Conservation (phyloP, 2,329 filamentous ascomycete genomes). For the Basipetospora chlamydospora region DNA sequence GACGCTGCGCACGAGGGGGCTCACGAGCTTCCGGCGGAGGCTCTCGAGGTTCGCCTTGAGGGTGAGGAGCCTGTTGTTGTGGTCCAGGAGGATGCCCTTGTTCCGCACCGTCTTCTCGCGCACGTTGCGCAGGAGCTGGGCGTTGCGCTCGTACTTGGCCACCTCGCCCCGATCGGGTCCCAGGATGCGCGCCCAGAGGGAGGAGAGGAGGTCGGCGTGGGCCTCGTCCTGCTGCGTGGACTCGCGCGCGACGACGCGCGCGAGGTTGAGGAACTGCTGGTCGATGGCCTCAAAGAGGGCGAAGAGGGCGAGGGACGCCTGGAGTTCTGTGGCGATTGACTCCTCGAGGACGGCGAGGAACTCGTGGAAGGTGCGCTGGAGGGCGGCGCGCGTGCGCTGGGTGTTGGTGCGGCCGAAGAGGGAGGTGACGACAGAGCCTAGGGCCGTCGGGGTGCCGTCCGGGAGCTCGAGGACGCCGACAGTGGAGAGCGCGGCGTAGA, state of each 20-base stretch:
- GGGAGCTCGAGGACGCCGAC: slow-evolving; percentile 43
- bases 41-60: slow-evolving; percentile 78
- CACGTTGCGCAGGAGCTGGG: slow-evolving; percentile 61
- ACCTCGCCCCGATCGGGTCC: slow-evolving; percentile 60
- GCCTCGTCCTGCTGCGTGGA: slow-evolving; percentile 64
- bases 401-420: slow-evolving; percentile 69
- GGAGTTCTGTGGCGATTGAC: slow-evolving; percentile 70
- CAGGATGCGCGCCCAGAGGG: slow-evolving; percentile 74
- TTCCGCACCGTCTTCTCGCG: slow-evolving; percentile 73
- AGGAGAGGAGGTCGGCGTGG: slow-evolving; percentile 68
- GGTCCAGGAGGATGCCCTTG: slow-evolving; percentile 73
- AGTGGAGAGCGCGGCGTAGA: slow-evolving; percentile 61
- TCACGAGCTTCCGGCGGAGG: slow-evolving; percentile 70
- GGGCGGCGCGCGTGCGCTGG: slow-evolving; percentile 64
- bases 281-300: slow-evolving; percentile 86
- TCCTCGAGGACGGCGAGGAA: slow-evolving; percentile 81
- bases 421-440: slow-evolving; percentile 55
- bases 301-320: slow-evolving; percentile 67
- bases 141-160: slow-evolving; percentile 88
- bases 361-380: slow-evolving; percentile 79
- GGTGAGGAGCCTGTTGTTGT: slow-evolving; percentile 70
- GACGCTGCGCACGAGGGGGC: slow-evolving; percentile 60
- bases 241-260: slow-evolving; percentile 73
- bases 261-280: slow-evolving; percentile 76
- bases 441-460: slow-evolving; percentile 43